A percentile compares a stretch with the other conserved stretches of the same genome.
phyloP scores from a whole-genome alignment of 1,284 basidiomycete genomes.

The Ceratobasidium sp. region DNA sequence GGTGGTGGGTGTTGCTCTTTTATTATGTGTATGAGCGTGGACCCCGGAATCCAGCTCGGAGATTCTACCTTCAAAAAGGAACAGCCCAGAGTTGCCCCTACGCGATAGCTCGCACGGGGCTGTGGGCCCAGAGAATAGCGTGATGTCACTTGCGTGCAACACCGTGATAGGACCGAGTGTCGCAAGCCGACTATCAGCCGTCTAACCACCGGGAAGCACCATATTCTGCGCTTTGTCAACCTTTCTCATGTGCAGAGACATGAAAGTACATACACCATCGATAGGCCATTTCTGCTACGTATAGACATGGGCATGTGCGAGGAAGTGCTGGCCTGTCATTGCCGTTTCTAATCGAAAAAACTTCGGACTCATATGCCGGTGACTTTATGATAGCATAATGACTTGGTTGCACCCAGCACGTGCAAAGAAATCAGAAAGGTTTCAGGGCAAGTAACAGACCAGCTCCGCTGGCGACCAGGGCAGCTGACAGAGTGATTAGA shows the following conservation, averaged over 20 bases:
- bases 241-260: conserved; percentile 22
- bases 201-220: conserved; percentile 32
- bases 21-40: conserved; percentile 13
- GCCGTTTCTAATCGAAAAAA: conserved; percentile 32
- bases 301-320: not conserved
- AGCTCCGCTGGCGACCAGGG: not conserved
- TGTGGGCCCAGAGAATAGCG: conserved; percentile 16
- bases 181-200: conserved; percentile 44
- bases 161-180: conserved; percentile 42
- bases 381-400: conserved; percentile 2
- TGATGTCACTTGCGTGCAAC: conserved; percentile 43
- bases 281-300: conserved; percentile 19
- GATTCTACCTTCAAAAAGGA: conserved; percentile 30
- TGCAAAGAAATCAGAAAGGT: not conserved
- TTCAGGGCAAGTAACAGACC: not conserved
- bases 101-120: conserved; percentile 28
- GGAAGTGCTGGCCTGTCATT: conserved; percentile 11
- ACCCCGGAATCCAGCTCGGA: conserved; percentile 13
- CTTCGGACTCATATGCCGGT: not conserved
- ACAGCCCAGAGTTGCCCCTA: conserved; percentile 6
- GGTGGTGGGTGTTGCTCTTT: conserved; percentile 17
- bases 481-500: not conserved
- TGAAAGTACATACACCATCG: conserved; percentile 41
- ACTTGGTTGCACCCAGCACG: not conserved
- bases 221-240: conserved; percentile 28